These are phyloP conservation scores for Chaetoceros tenuissimus DNA, from an alignment of 108 stramenopile genomes.

Conservation along the genomic window DNA sequence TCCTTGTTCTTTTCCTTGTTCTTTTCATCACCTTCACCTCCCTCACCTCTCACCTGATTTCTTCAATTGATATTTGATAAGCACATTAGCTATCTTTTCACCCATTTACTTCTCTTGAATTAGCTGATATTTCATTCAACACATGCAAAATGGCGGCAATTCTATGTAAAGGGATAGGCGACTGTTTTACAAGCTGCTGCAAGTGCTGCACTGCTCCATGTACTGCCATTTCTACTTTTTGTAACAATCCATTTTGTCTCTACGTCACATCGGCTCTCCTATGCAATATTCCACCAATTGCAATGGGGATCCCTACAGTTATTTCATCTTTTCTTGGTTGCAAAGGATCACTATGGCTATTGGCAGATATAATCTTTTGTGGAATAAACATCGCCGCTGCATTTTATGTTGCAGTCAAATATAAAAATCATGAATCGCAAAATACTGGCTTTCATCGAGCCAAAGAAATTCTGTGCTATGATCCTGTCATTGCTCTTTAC, in stretches of 20 bases:
- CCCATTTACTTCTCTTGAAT: too few relatives aligned
- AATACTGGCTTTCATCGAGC: conserved; percentile 28
- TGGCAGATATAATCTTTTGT: conserved; percentile 35
- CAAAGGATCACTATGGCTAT: conserved; percentile 26
- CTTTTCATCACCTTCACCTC: too few relatives aligned
- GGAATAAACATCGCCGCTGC: conserved; percentile 43
- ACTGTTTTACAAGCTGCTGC: conserved; percentile 1
- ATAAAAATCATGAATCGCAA: conserved; percentile 6
- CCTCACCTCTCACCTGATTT: too few relatives aligned
- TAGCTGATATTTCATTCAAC: too few relatives aligned
- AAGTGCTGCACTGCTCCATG: neutral
- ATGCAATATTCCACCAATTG: conserved; percentile 41
- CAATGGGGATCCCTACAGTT: conserved; percentile 12
- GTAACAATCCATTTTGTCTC: conserved; percentile 36
- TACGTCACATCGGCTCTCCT: conserved; percentile 45
- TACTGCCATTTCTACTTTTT: neutral
- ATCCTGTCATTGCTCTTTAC: conserved; percentile 57
- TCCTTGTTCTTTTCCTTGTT: too few relatives aligned
- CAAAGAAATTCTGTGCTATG: conserved; percentile 60
- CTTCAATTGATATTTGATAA: too few relatives aligned
- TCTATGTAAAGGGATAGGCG: neutral
- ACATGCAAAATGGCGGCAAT: neutral
- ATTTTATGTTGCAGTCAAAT: conserved; percentile 26
- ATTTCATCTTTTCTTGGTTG: conserved; percentile 10
- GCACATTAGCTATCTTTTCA: too few relatives aligned